Evolutionary conservation across 495 filamentous ascomycete species (phyloP).

Genomic region (Diplogelasinospora grovesii): DNA sequence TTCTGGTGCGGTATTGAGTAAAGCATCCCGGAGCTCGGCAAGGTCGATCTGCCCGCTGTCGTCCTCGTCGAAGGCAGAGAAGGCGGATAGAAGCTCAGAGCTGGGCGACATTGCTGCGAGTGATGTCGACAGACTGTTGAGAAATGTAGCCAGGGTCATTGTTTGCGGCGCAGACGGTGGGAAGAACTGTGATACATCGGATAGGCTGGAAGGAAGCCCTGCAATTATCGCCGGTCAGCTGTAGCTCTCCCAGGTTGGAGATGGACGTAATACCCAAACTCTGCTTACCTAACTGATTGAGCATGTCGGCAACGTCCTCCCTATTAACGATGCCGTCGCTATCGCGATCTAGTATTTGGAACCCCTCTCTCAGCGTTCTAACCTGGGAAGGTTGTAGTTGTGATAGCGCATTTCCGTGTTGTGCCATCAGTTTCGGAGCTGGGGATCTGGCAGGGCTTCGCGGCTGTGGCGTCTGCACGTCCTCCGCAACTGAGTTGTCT

Average conservation of each 20-base stretch:
- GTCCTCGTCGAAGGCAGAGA: slow-evolving; percentile 92
- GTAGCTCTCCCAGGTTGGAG: neutral
- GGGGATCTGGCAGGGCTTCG: slow-evolving; percentile 5
- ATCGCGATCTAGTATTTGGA: slow-evolving; percentile 78
- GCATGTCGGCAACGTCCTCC: slow-evolving; percentile 73
- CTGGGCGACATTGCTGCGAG: slow-evolving; percentile 66
- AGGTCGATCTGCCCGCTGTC: slow-evolving; percentile 90
- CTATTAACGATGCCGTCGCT: slow-evolving; percentile 68
- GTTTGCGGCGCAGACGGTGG: slow-evolving; percentile 57
- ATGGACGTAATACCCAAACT: neutral
- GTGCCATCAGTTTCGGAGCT: slow-evolving; percentile 1
- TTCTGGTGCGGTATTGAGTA: slow-evolving; percentile 75
- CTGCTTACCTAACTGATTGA: slow-evolving; percentile 64
- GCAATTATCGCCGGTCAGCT: slow-evolving; percentile 1
- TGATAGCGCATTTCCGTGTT: slow-evolving; percentile 48
- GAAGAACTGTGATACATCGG: slow-evolving; percentile 68
- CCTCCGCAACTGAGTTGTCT: slow-evolving; percentile 18
- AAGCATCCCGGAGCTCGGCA: slow-evolving; percentile 69
- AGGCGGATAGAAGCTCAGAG: slow-evolving; percentile 74
- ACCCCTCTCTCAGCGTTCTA: slow-evolving; percentile 72
- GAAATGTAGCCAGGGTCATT: slow-evolving; percentile 75
- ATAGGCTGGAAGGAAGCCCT: slow-evolving; percentile 47
- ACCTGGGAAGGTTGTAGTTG: slow-evolving; percentile 62
- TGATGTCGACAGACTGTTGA: slow-evolving; percentile 66
- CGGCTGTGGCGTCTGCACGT: slow-evolving; percentile 21